These are phyloP conservation scores for Pichia sp. DNA, from an alignment of 1,139 yeast species.

Conservation along the genomic window DNA sequence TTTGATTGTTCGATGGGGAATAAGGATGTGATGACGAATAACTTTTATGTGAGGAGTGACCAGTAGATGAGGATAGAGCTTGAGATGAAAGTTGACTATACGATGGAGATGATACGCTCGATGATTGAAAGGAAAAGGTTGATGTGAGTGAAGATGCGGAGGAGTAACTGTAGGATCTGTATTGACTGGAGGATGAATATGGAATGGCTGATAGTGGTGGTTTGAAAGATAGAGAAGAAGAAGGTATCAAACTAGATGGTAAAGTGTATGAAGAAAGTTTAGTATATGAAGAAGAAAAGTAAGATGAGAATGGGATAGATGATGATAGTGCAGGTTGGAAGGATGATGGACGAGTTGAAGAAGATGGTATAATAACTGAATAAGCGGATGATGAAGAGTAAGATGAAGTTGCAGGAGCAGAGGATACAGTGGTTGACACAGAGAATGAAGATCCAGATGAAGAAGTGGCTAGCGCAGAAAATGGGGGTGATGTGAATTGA, in stretches of 20 bases:
- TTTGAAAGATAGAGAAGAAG: not conserved
- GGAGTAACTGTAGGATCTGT: no score
- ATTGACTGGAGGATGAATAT: no score
- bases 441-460: not conserved
- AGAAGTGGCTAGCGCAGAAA: constrained; percentile 1
- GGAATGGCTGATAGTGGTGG: not conserved
- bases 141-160: no score
- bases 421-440: not conserved
- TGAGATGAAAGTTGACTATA: no score
- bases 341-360: not conserved
- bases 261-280: not conserved
- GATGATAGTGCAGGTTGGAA: not conserved
- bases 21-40: no score
- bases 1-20: no score
- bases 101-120: no score
- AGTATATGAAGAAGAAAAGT: not conserved
- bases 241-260: not conserved
- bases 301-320: not conserved
- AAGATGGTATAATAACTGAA: not conserved
- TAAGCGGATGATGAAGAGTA: not conserved
- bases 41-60: no score
- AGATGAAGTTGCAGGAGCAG: not conserved
- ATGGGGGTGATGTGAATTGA: constrained; percentile 1
- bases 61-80: no score
- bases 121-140: no score